These are phyloP conservation scores for Podaxis mareebaensis DNA, from an alignment of 768 basidiomycete genomes.

Conservation along the genomic window DNA sequence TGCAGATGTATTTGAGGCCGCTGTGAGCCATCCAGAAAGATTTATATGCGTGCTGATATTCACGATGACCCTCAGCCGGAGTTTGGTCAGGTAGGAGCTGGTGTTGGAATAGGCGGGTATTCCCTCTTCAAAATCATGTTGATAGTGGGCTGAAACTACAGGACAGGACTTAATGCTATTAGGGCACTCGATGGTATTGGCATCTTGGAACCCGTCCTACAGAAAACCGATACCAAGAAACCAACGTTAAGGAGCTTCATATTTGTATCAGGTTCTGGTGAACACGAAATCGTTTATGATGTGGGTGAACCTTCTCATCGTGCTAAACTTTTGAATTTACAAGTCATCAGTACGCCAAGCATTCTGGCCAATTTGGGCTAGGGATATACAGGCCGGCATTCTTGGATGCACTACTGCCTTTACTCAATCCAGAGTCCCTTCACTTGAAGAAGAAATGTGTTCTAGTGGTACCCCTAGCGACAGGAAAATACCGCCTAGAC, in stretches of 20 bases:
- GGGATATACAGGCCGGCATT: slow-evolving; percentile 51
- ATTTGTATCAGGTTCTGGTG: slow-evolving; percentile 42
- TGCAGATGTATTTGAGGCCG: slow-evolving; percentile 54
- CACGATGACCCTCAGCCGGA: slow-evolving; percentile 31
- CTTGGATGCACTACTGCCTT: slow-evolving; percentile 45
- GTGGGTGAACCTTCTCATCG: slow-evolving; percentile 27
- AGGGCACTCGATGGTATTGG: slow-evolving; percentile 46
- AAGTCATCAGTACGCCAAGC: slow-evolving; percentile 31
- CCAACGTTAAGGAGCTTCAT: slow-evolving; percentile 35
- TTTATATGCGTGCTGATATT: neutral
- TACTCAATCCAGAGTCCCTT: slow-evolving; percentile 39
- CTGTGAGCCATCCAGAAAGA: slow-evolving; percentile 31
- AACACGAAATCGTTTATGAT: slow-evolving; percentile 45
- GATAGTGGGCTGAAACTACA: neutral
- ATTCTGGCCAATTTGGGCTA: slow-evolving; percentile 37
- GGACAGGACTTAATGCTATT: slow-evolving; percentile 49
- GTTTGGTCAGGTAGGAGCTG: slow-evolving; percentile 57
- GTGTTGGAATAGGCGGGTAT: slow-evolving; percentile 47
- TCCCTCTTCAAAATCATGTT: neutral
- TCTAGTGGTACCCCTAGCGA: slow-evolving; percentile 29
- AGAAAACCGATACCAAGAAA: slow-evolving; percentile 32
- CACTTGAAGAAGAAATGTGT: slow-evolving; percentile 55
- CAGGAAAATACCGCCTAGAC: slow-evolving; percentile 34
- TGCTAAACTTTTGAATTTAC: neutral
- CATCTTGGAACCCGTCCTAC: slow-evolving; percentile 41